A percentile compares a stretch with the other conserved stretches of the same genome.
These are phyloP conservation scores for Leccinum broughii DNA, from an alignment of 768 basidiomycete genomes.

Conservation along the genomic window DNA sequence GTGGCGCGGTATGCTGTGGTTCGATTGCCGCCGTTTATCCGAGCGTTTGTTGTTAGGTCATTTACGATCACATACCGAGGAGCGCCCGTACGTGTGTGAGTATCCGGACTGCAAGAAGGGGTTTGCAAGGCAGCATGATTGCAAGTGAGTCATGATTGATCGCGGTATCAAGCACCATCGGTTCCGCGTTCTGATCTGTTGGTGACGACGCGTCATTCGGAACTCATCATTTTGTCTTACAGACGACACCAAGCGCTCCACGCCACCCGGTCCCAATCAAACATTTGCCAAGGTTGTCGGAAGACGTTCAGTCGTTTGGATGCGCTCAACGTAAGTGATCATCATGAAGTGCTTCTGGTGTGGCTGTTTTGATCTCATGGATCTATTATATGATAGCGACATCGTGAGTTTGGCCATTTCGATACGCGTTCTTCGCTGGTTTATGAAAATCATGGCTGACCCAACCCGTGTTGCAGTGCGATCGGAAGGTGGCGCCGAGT, in stretches of 20 bases:
- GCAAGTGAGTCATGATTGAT: conserved; percentile 67
- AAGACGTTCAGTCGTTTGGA: conserved; percentile 94
- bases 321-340: conserved; percentile 82
- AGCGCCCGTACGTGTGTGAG: conserved; percentile 90
- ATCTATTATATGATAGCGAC: conserved; percentile 53
- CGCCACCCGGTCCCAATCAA: conserved; percentile 76
- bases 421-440: conserved; percentile 23
- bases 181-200: not conserved
- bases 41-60: conserved; percentile 56
- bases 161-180: not conserved
- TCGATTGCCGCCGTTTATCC: conserved; percentile 11
- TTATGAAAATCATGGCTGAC: conserved; percentile 30
- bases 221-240: conserved; percentile 13
- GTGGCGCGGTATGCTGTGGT: conserved; percentile 11
- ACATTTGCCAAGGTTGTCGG: conserved; percentile 88
- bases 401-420: conserved; percentile 53
- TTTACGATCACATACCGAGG: conserved; percentile 92
- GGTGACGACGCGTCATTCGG: not conserved
- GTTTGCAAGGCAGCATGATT: conserved; percentile 94
- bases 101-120: conserved; percentile 95
- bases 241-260: conserved; percentile 92
- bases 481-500: conserved; percentile 83
- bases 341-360: conserved; percentile 32
- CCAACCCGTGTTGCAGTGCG: conserved; percentile 52
- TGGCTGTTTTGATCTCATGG: conserved; percentile 27